A percentile compares a stretch with the other conserved stretches of the same genome.
Evolutionary conservation across 352 stramenopile genomes (phyloP).

Genomic region (Thraustotheca clavata): DNA sequence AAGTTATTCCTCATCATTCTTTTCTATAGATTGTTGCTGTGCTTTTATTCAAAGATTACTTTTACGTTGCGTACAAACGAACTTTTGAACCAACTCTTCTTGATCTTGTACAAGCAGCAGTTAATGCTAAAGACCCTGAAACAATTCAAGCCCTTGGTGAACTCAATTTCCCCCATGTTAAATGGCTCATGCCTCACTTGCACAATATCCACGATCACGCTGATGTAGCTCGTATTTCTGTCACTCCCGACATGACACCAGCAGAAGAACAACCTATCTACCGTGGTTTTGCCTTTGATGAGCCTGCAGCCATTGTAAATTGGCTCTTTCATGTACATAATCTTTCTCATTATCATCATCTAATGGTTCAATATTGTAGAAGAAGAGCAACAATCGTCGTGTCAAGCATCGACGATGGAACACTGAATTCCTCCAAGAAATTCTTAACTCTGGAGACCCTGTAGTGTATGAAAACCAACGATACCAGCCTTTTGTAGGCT

Average conservation of each 20-base stretch:
- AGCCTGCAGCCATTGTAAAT: slow-evolving; percentile 63
- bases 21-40: slow-evolving; percentile 29
- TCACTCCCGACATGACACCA: slow-evolving; percentile 24
- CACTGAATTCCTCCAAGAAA: slow-evolving; percentile 46
- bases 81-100: slow-evolving; percentile 60
- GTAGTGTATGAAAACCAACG: slow-evolving; percentile 83
- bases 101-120: slow-evolving; percentile 60
- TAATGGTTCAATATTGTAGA: neutral
- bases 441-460: slow-evolving; percentile 60
- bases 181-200: slow-evolving; percentile 21
- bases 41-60: slow-evolving; percentile 58
- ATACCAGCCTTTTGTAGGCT: slow-evolving; percentile 79
- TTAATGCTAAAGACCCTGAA: neutral
- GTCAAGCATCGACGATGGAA: slow-evolving; percentile 26
- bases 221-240: neutral
- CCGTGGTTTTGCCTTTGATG: slow-evolving; percentile 77
- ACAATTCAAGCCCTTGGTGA: neutral
- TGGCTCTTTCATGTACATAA: slow-evolving; percentile 42
- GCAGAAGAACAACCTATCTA: slow-evolving; percentile 45
- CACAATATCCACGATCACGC: slow-evolving; percentile 4
- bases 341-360: neutral
- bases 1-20: neutral
- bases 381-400: neutral
- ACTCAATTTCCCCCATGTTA: slow-evolving; percentile 14
- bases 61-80: slow-evolving; percentile 53